Evolutionary conservation across 2,329 filamentous ascomycete species (phyloP), one percentile per base, ranked within the genome.

Genomic region (Aspergillus sp.): DNA sequence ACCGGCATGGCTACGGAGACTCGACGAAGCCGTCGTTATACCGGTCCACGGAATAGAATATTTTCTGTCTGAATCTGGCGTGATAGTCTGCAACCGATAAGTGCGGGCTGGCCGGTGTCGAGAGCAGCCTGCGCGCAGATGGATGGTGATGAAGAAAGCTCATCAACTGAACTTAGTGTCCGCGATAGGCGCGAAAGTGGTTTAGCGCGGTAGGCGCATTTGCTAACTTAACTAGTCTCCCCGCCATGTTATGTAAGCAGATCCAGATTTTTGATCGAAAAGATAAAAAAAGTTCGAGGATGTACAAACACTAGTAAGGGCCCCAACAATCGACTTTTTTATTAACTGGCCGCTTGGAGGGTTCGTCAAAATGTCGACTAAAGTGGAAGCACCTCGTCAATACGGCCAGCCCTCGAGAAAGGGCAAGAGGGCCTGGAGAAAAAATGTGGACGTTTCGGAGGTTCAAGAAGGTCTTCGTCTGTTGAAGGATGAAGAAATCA

Each of bases 371-470:
- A 77, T 77, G 74, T 71, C 74, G 50, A 59, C 67, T n/a, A 61
- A 64, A 27, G 58, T 72, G 27, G 66, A 70, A 50, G 89, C 90
- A 17, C 93, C 92, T 11, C 86, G 88, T 62, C 91, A 96, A 65
- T 87, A 89, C 77, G 92, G 86, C 63, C 95, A 99, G 75, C 86
- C 92, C 24, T 98, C 93, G 5, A 85, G 95, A 72, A 99, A 99
- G 75, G 95, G 96, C 68, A 98, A 98, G 79, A 98, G 96, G 80
- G 93, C 95, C 33, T 99, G 95, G 95, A 86, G 95, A 71, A 99
- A 98, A 76, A 96, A 99, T 78, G 91, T 99, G 75, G 91, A 99
- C 77, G 85, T 98, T 61, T 89, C 90, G 27, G 88, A 96, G 61
- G 85, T 99, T 24, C 84, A 93, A 68, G 79, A 89, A 54, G 95